Base-by-base conservation (phyloP, 139 green algal genomes). In the Chlamydomonas sphaeroides region DNA sequence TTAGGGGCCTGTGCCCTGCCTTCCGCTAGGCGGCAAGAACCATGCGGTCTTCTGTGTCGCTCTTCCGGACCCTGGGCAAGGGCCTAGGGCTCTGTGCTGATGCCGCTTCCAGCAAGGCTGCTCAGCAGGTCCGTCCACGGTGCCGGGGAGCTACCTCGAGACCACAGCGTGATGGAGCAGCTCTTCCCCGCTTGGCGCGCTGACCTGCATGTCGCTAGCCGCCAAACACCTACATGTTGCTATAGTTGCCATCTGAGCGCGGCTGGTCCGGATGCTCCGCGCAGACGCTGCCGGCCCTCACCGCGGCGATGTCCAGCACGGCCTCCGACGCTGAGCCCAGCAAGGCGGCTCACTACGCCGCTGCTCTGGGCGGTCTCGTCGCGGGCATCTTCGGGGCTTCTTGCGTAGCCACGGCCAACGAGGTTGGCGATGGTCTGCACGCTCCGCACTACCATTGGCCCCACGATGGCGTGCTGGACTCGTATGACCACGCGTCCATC, bases 401-500 rank as follows among this genome's bases (percentile, higher is more conserved):
- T 38, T 68, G 80, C 41, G 74, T 88, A 23, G 87, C 87, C 4
- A 81, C 71, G 21, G 89, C 84, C 25, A 68, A 89, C 38, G 96
- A 98, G 88, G 95, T 95, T 5, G 95, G 98, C 79, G 96, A 99
- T 69, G 97, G 97, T 0, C 89, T 99, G 72, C 89, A 97, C 36
- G 49, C 96, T 7, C 88, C 96, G 21, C 15, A 88, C 1, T 99
- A 97, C 81, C 94, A 94, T 0, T 99, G 97, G 97, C 83, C 91
- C 0, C 97, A 99, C 84, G 88, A 95, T 33, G 97, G 97, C 71
- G 88, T 95, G 38, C 96, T 99, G 83, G 92, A 92, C 68, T 92
- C 94, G 2, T 99, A 98, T 80, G 97, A 99, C 89, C 95, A 99
- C 80, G 92, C 91, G 3, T 88, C 95, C 36, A 99, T 99, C 75